Percentiles rank a stretch among this genome's conserved stretches.
Evolutionary conservation across 164 flowering plant genomes (phyloP).

Genomic region (Liquidambar formosana): DNA sequence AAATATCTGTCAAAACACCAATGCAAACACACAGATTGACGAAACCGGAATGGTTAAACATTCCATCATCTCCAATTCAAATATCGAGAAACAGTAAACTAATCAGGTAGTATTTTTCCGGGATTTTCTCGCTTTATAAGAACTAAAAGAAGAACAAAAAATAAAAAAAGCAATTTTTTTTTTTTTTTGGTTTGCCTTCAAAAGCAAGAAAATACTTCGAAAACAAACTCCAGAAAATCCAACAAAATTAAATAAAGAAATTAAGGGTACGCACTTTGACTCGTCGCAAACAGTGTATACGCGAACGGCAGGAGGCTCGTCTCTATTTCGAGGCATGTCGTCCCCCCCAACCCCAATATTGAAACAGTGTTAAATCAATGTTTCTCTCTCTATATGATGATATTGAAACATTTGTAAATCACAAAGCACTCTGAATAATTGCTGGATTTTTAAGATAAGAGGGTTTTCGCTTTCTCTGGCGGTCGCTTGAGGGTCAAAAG

Average conservation of each 20-base stretch:
- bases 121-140: no score
- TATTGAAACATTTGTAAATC: no score
- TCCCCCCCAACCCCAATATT: neutral
- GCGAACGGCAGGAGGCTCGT: constrained; percentile 75
- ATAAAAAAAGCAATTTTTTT: no score
- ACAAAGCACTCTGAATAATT: no score
- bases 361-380: neutral
- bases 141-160: neutral
- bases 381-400: no score
- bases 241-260: no score
- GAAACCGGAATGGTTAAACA: neutral
- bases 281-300: constrained; percentile 96
- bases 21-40: neutral
- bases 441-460: no score
- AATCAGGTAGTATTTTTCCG: no score
- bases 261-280: constrained; percentile 56
- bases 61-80: neutral
- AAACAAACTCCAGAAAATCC: neutral
- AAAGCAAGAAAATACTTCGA: neutral
- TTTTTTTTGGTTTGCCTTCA: no score
- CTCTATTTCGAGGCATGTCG: constrained; percentile 60
- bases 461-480: no score
- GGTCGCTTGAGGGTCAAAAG: no score
- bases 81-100: no score
- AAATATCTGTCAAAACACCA: constrained; percentile 51